Conservation (phyloP, 2,329 filamentous ascomycete genomes). For the Stenocarpella maydis region DNA sequence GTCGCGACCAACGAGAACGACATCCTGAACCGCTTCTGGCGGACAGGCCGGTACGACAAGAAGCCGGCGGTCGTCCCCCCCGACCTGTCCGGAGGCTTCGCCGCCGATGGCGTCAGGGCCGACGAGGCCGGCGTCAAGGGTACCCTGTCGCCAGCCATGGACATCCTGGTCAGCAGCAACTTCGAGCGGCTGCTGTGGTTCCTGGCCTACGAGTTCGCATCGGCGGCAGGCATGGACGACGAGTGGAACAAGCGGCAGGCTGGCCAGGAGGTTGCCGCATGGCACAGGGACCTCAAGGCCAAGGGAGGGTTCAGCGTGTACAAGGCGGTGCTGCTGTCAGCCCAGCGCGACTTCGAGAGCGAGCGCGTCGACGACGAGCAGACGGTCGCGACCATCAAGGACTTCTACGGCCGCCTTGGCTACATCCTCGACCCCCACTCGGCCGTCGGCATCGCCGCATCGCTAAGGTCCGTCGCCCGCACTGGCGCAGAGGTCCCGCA, state of each 20-base stretch:
- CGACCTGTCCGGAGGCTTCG: conserved; percentile 69
- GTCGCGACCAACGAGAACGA: conserved; percentile 98
- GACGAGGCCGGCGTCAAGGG: conserved; percentile 83
- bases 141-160: conserved; percentile 95
- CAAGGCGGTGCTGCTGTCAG: conserved; percentile 73
- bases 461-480: conserved; percentile 71
- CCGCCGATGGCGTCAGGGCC: conserved; percentile 67
- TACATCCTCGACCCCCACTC: conserved; percentile 96
- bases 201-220: conserved; percentile 77
- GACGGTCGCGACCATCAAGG: conserved; percentile 72
- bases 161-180: conserved; percentile 95
- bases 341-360: conserved; percentile 79
- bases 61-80: conserved; percentile 64
- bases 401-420: conserved; percentile 55
- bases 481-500: conserved; percentile 65
- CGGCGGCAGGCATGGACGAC: conserved; percentile 67
- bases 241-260: conserved; percentile 73
- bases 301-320: conserved; percentile 85
- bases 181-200: conserved; percentile 97
- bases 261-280: conserved; percentile 77
- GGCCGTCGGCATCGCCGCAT: conserved; percentile 83
- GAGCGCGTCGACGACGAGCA: conserved; percentile 74
- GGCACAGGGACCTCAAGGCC: conserved; percentile 82
- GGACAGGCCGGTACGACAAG: conserved; percentile 89
- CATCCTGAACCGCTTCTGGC: conserved; percentile 95